Percentiles rank a stretch among this genome's conserved stretches.
phyloP scores from a whole-genome alignment of 2,329 filamentous ascomycete species.

The Ciborinia camelliae region DNA sequence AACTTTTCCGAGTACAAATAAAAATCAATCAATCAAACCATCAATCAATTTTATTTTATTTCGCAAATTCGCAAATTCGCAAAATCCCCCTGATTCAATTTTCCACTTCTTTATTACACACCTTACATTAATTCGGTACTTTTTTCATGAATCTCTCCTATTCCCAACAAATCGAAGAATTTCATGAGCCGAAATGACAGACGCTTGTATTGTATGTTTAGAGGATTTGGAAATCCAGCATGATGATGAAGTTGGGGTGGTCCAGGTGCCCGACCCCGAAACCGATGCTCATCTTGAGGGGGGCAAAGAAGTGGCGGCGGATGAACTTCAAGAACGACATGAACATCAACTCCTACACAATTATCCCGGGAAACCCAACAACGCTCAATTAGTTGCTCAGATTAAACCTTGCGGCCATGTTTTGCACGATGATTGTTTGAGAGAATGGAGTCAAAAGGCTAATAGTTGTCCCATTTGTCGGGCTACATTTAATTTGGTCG shows the following conservation, averaged over 20 bases:
- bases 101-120: too few relatives aligned
- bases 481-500: constrained; percentile 83
- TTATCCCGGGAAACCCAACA: constrained; percentile 26
- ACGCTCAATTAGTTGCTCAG: constrained; percentile 46
- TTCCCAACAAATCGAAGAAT: not conserved
- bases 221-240: constrained; percentile 49
- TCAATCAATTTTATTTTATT: too few relatives aligned
- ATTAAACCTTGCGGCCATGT: constrained; percentile 82
- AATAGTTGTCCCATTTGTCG: constrained; percentile 98
- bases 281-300: constrained; percentile 25
- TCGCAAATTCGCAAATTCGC: too few relatives aligned
- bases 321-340: constrained; percentile 23
- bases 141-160: not conserved
- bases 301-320: constrained; percentile 29
- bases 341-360: constrained; percentile 26
- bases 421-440: constrained; percentile 87
- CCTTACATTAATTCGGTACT: not conserved
- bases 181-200: constrained; percentile 42
- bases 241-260: not conserved
- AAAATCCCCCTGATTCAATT: too few relatives aligned
- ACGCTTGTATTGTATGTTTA: constrained; percentile 69
- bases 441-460: constrained; percentile 91
- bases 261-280: constrained; percentile 6
- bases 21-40: not conserved
- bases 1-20: too few relatives aligned